These are phyloP conservation scores for Apophysomyces ossiformis DNA, from an alignment of 371 early-diverging fungal genomes.

Conservation along the genomic window DNA sequence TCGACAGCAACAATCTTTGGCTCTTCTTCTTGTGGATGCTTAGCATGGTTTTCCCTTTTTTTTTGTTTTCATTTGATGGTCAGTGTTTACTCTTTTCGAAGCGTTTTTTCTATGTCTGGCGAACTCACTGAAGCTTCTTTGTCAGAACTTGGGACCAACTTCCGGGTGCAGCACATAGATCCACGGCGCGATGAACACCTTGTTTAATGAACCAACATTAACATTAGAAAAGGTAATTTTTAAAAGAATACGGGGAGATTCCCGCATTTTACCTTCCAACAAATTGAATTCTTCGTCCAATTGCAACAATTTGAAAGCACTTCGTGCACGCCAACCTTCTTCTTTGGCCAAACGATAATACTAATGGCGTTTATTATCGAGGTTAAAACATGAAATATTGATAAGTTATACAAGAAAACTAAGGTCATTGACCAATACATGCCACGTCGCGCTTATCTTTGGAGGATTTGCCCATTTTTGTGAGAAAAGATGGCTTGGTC, in stretches of 20 bases:
- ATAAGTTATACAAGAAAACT: too few species aligned
- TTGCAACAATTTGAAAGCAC: slow-evolving; percentile 98
- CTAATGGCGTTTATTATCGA: slow-evolving; percentile 15
- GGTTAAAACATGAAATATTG: too few species aligned
- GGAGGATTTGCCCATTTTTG: slow-evolving; percentile 82
- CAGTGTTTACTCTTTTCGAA: neutral
- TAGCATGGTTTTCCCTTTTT: slow-evolving; percentile 62
- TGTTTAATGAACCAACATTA: neutral
- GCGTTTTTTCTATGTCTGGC: slow-evolving; percentile 3
- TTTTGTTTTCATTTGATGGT: neutral
- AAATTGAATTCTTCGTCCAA: slow-evolving; percentile 87
- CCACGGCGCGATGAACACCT: slow-evolving; percentile 93
- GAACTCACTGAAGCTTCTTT: slow-evolving; percentile 62
- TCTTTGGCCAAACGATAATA: slow-evolving; percentile 97
- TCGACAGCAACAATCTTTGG: slow-evolving; percentile 97
- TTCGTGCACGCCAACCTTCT: slow-evolving; percentile 96
- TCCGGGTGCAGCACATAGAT: slow-evolving; percentile 99
- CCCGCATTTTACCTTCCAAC: slow-evolving; percentile 65
- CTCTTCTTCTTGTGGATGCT: slow-evolving; percentile 55
- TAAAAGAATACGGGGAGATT: too few species aligned
- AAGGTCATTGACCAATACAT: slow-evolving; percentile 13
- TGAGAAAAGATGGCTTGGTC: neutral
- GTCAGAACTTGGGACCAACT: slow-evolving; percentile 99
- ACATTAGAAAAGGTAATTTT: too few species aligned
- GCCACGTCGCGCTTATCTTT: slow-evolving; percentile 96